A percentile compares a stretch with the other conserved stretches of the same genome.
Evolutionary conservation across 2,329 filamentous ascomycete genomes (phyloP).

Genomic region (Aspergillus novoparasiticus): DNA sequence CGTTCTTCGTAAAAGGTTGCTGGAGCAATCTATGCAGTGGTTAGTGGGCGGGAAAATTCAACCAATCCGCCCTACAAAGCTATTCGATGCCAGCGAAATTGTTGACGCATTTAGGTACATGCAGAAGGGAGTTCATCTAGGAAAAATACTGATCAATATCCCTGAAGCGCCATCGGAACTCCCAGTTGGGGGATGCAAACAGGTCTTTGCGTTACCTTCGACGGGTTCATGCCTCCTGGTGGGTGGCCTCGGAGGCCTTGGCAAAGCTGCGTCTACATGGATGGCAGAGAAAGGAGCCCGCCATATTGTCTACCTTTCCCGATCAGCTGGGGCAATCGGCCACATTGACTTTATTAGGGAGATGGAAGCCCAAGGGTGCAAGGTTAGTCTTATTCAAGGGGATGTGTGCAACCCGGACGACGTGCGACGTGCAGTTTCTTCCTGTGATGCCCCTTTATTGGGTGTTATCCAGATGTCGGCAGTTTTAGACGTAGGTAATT

Average conservation of each 20-base stretch:
- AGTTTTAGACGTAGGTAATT: no score
- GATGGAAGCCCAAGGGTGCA: constrained; percentile 2
- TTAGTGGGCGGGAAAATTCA: no score
- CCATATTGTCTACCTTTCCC: constrained; percentile 16
- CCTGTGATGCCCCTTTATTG: no score
- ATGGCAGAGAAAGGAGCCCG: constrained; percentile 20
- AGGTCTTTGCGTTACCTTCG: neutral
- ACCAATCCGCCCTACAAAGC: constrained; percentile 1
- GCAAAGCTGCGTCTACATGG: constrained; percentile 14
- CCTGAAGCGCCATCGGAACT: neutral
- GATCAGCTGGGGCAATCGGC: constrained; percentile 3
- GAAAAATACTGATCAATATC: constrained; percentile 18
- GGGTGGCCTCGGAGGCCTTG: constrained; percentile 21
- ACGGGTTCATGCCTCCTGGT: constrained; percentile 16
- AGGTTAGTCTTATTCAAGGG: constrained; percentile 8
- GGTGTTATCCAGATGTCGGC: no score
- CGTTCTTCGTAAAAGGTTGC: no score
- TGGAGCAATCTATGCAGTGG: no score
- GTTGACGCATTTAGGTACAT: constrained; percentile 17
- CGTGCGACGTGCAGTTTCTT: no score
- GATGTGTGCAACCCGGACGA: constrained; percentile 2
- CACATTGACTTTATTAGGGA: constrained; percentile 12
- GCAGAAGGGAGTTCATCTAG: constrained; percentile 20
- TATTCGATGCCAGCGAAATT: constrained; percentile 11
- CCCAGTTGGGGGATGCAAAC: no score